phyloP scores from a whole-genome alignment of 2,329 filamentous ascomycete genomes.

The Aureobasidium leucospermi region DNA sequence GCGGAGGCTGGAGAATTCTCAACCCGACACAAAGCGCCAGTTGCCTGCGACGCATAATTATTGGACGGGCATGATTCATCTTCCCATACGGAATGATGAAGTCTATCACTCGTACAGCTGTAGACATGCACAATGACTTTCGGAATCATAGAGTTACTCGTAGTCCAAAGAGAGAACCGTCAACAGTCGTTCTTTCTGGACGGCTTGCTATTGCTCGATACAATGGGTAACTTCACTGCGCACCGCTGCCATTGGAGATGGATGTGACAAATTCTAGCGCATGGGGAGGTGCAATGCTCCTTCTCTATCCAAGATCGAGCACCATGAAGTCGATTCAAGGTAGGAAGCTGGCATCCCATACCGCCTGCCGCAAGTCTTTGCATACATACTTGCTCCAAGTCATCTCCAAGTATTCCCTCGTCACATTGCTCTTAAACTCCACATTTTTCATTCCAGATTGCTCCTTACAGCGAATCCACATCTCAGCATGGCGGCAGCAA shows the following conservation, averaged over 20 bases:
- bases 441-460: neutral
- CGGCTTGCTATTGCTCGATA: no score
- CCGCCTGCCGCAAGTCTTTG: neutral
- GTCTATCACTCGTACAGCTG: no score
- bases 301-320: no score
- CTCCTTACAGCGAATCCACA: neutral
- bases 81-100: no score
- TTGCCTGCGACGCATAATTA: neutral
- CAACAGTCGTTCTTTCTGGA: no score
- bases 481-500: conserved; percentile 7
- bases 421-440: neutral
- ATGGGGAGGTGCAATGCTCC: no score
- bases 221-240: no score
- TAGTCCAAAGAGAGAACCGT: no score
- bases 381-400: neutral
- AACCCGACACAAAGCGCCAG: conserved; percentile 7
- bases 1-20: neutral
- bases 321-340: neutral
- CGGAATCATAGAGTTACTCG: no score
- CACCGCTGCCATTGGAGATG: no score
- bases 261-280: no score
- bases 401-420: neutral
- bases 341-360: neutral
- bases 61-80: neutral
- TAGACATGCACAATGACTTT: no score